Base-by-base conservation (phyloP, 2,329 filamentous ascomycete species). In the Alternaria brassicae region DNA sequence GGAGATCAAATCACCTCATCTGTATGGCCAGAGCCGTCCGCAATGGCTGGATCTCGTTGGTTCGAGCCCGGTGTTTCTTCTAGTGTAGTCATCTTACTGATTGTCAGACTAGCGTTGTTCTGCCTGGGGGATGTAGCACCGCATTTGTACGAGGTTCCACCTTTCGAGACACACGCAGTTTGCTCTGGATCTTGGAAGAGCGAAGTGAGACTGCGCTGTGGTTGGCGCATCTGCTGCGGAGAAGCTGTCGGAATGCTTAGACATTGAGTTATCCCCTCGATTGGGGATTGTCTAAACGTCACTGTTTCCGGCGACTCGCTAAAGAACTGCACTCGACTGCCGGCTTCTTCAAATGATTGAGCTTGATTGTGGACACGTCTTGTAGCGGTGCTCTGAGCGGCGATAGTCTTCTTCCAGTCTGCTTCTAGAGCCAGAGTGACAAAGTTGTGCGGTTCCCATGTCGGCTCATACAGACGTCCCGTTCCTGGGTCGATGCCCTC, bases 371-470 rank as follows among this genome's bases (percentile, higher is more conserved):
- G 25, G 19, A 25, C 50, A 49, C 44, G 27, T 57, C 47, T 42
- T 41, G 37, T 41, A 40, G 44, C 23, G 42, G 34, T 44, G 42
- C 44, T 55, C 39, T 23, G 42, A 51, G 54, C 45, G 51, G 54
- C 54, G 23, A 51, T 45, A 3, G 34, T 52, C 47, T 57, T 42
- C 50, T 53, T 37, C 42, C 42, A 55, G 12, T 55, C 52, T 55
- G 42, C 52, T 55, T 55, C 44, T 48, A 55, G 44, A 34, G 52
- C 52, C 48, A 32, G 44, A 44, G 52, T 55, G 19, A 48, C 52
- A 45, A 57, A 57, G 25, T 57, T 30, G 54, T 57, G 54, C 45
- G 37, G 54, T 57, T 57, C 47, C 37, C 37, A 57, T 30, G 45
- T 57, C 37, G 37, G 47, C 37, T 57, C 15, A 28, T 57, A 57